Base-by-base conservation (phyloP, 192 early-diverging fungal species). In the Coemansia sp. region DNA sequence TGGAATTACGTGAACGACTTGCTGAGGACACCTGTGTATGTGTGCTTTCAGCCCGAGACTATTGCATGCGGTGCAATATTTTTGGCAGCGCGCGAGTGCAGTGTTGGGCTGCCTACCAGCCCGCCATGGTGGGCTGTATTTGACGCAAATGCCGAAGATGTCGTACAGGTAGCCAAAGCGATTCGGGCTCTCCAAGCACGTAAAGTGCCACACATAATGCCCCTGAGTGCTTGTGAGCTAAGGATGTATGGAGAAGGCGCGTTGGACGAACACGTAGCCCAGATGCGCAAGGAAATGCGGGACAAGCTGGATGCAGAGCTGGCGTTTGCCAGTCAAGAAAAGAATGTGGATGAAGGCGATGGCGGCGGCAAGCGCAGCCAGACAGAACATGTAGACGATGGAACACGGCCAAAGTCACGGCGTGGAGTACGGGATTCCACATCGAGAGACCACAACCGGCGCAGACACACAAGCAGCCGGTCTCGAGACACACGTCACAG, bases 1-100 rank as follows among this genome's bases (percentile, higher is more conserved):
- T 98, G 95, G 95, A 93, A 94, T 65, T 96, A 91, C 73, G 67
- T 97, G 52, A 97, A 99, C 75, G 97, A 99, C 67, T 71, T 89
- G 85, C 87, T 82, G 55, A 62, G 74, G 2, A 76, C 79, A 3
- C 69, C 69, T 0, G 62, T 72, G 4, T 82, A 76, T 41, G 63
- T 73, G 43, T 82, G 79, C 23, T 76, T 82, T 48, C 79, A 82
- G 68, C 79, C 79, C 1, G 73, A 82, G 29, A 76, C 79, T 3
- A 93, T 98, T 71, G 95, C 97, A 0, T 90, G 88, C 59, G 92
- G 91, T 12, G 90, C 86, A 0, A 93, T 98, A 31, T 93, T 85
- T 81, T 75, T 98, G 47, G 91, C 93, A 2, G 88, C 91, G 27
- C 73, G 89, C 25, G 82, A 86, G 29, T 83, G 75, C 59, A 70